Evolutionary conservation across 768 basidiomycete species (phyloP), one percentile per base, ranked within the genome.

Genomic region (Lentinula sp.): DNA sequence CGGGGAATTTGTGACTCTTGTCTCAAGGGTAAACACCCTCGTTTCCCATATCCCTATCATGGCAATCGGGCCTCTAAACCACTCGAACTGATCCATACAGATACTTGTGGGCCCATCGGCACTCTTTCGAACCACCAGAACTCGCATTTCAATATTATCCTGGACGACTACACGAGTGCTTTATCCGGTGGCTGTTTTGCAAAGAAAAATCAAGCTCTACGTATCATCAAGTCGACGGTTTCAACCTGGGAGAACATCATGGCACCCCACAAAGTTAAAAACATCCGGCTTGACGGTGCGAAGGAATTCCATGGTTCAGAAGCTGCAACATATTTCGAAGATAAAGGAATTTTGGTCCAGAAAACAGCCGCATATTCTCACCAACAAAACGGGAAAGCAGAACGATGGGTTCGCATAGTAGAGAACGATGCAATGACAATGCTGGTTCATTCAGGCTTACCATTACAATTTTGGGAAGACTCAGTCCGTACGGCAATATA

Each of bases 371-470:
- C 28, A 2, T 28, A 28, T 28, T 28, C 28, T 28, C 28, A 76
- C 1, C 72, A 79, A 66, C 75, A 80, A 54, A 83, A 82, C 62
- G 74, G 77, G 20, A 70, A 78, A 4, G 76, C 77, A 2, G 77
- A 83, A 62, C 62, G 72, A 1, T 62, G 64, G 2, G 81, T 81
- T 43, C 62, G 71, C 2, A 74, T 72, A 0, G 65, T 82, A 33
- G 62, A 66, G 0, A 72, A 79, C 20, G 66, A 62, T 15, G 67
- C 72, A 5, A 64, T 60, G 12, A 65, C 72, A 0, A 73, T 79
- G 68, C 67, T 78, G 4, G 33, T 45, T 28, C 62, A 69, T 46
- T 60, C 66, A 23, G 49, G 64, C 55, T 56, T 70, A 42, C 66
- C 68, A 23, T 36, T 57, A 23, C 57, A 57, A 7, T 71, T 70